phyloP scores from a whole-genome alignment of 1,284 basidiomycete genomes.

The Schizophyllum amplum region DNA sequence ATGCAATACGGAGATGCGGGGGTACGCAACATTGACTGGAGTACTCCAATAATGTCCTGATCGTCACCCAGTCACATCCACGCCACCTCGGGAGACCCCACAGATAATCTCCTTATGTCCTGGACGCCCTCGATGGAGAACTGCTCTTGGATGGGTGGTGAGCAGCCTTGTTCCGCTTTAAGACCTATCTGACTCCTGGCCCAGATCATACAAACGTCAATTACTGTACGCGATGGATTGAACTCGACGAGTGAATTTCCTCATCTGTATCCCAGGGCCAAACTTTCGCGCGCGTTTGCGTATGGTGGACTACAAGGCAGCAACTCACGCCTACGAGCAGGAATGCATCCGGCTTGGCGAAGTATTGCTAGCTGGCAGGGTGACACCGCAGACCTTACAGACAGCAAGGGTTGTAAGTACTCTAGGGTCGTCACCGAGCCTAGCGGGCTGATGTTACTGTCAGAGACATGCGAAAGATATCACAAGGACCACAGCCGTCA shows the following conservation, averaged over 20 bases:
- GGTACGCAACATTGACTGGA: neutral
- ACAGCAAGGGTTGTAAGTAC: neutral
- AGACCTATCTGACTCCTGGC: neutral
- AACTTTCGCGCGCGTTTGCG: neutral
- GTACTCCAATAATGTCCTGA: neutral
- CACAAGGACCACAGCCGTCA: neutral
- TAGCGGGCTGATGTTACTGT: neutral
- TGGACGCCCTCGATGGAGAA: neutral
- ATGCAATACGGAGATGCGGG: neutral
- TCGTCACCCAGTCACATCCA: neutral
- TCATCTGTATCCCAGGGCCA: neutral
- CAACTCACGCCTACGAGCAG: neutral
- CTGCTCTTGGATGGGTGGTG: neutral
- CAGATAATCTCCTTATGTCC: neutral
- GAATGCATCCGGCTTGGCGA: too few relatives aligned
- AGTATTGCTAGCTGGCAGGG: too few relatives aligned
- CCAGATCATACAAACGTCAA: neutral
- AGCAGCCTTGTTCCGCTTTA: neutral
- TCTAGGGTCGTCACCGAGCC: neutral
- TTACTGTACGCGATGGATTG: neutral
- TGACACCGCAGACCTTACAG: too few relatives aligned
- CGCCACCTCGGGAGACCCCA: neutral
- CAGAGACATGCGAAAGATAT: neutral
- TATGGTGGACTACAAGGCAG: neutral
- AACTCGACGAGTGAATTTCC: neutral